Evolutionary conservation across 441 rosid species (phyloP), one percentile per base, ranked within the genome.

Genomic region (Syzygium syzygioides): DNA sequence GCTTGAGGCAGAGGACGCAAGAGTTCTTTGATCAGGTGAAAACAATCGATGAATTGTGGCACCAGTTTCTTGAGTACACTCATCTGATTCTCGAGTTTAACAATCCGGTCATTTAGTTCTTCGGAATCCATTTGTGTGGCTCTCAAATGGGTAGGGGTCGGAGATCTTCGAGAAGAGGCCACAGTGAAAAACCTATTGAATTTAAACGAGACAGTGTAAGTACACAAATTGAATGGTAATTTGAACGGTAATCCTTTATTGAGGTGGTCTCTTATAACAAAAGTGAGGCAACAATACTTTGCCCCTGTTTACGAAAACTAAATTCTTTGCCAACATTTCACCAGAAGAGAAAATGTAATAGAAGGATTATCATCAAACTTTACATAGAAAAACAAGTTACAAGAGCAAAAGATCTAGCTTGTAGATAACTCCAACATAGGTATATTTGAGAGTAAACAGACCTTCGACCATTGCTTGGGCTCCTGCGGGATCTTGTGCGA

Each of bases 391-490:
- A 57, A 54, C 2, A 66, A 32, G 45, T 10, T 54, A 60, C 10
- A 30, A 55, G 87, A 30, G 83, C n/a, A 30, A 45, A 37, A 9
- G 32, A 50, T 83, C 17, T 32, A 26, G 23, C 30, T 54, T 26
- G 7, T 15, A 87, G 20, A 34, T 50, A n/a, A 41, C 55, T 55
- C 87, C 19, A 56, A 9, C 14, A 28, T 66, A 66, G 79, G 12
- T 66, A 18, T 83, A 15, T 79, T 53, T 64, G 53, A 84, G 37
- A 85, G 32, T 79, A 52, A 57, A 80, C 89, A 88, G 60, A 94
- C 96, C 94, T 93, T 56, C 96, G 89, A 52, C 96, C 95, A 93
- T 95, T 94, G 91, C 96, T 95, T 50, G 96, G 96, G 89, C 96
- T 94, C 87, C 95, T 93, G 84, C 94, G 93, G 88, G 94, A 93